Conservation (phyloP, 192 early-diverging fungal genomes). For the Coemansia biformis region DNA sequence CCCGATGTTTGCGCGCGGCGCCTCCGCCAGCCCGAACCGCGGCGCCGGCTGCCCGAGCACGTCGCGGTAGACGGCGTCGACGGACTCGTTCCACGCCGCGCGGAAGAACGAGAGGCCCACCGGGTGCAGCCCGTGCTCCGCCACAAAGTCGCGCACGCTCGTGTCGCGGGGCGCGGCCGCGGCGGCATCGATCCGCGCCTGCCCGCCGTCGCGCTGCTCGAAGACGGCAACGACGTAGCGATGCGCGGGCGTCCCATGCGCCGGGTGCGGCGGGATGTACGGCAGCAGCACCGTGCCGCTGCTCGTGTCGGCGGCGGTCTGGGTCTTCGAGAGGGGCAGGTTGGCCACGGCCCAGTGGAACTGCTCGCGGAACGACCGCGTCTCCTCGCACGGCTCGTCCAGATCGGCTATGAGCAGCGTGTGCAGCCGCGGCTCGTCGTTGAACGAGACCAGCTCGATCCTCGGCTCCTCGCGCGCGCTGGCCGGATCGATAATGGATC, state of each 20-base stretch:
- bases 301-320: constrained; percentile 41
- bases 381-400: constrained; percentile 59
- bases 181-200: constrained; percentile 41
- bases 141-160: constrained; percentile 30
- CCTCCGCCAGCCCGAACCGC: constrained; percentile 21
- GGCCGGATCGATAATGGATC: constrained; percentile 35
- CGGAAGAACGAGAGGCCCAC: constrained; percentile 47
- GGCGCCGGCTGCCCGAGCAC: constrained; percentile 30
- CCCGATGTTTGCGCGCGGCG: constrained; percentile 22
- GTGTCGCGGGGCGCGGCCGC: constrained; percentile 39
- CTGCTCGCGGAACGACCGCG: constrained; percentile 62
- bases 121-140: constrained; percentile 24
- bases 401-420: constrained; percentile 69
- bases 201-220: constrained; percentile 58
- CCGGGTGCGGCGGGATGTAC: constrained; percentile 73
- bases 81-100: constrained; percentile 37
- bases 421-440: constrained; percentile 61
- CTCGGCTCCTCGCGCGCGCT: constrained; percentile 54
- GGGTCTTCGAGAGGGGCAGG: constrained; percentile 55
- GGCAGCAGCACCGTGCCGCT: constrained; percentile 45
- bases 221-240: constrained; percentile 64
- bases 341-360: constrained; percentile 72
- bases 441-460: constrained; percentile 57
- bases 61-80: constrained; percentile 45
- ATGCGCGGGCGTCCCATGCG: constrained; percentile 67